Conservation (phyloP, 768 basidiomycete species). For the Albatrellus ellisii region DNA sequence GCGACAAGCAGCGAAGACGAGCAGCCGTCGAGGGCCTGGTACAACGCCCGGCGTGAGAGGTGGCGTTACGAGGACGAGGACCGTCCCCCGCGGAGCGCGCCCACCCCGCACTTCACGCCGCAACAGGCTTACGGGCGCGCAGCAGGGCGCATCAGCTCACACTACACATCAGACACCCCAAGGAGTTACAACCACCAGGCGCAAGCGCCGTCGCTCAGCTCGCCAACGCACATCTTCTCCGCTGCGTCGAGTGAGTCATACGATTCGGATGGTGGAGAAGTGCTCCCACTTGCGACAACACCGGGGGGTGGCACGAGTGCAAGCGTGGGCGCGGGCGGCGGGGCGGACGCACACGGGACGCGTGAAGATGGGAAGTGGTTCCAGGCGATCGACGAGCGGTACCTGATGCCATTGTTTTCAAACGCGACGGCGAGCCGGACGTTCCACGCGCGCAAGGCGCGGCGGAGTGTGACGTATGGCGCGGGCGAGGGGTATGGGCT, state of each 20-base stretch:
- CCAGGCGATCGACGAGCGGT: conserved; percentile 89
- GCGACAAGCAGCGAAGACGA: conserved; percentile 42
- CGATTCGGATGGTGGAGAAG: conserved; percentile 65
- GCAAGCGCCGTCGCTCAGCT: background rate
- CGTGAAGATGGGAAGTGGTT: conserved; percentile 88
- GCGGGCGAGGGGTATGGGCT: conserved; percentile 18
- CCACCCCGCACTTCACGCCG: conserved; percentile 11
- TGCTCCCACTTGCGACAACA: conserved; percentile 56
- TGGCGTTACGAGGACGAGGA: too few relatives aligned
- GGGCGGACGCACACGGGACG: conserved; percentile 10
- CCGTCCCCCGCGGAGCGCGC: conserved; percentile 9
- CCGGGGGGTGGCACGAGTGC: background rate
- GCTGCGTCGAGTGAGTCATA: conserved; percentile 63
- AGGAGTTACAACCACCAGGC: conserved; percentile 50
- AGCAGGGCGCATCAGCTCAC: conserved; percentile 35
- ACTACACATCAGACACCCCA: conserved; percentile 28
- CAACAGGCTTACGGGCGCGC: conserved; percentile 20
- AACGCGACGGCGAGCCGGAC: conserved; percentile 83
- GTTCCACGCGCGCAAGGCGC: conserved; percentile 67
- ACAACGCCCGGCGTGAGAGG: background rate
- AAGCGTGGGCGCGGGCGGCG: conserved; percentile 3
- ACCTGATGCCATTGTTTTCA: conserved; percentile 84
- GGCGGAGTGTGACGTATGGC: conserved; percentile 27
- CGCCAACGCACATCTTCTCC: conserved; percentile 34
- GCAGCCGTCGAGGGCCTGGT: conserved; percentile 18